phyloP scores from a whole-genome alignment of 371 early-diverging fungal genomes.

The Lichtheimia hyalospora region DNA sequence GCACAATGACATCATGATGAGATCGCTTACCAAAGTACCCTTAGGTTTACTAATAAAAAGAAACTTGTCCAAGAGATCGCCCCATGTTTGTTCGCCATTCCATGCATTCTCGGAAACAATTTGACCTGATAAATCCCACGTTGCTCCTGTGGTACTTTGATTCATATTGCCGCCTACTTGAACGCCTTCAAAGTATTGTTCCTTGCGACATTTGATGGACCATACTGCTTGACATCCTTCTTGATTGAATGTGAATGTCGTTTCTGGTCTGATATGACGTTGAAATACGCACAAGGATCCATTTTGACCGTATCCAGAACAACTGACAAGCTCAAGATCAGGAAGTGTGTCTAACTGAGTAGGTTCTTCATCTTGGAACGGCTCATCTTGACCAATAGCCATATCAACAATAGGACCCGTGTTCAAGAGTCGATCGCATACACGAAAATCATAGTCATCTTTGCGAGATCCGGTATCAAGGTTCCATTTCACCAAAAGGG shows the following conservation, averaged over 20 bases:
- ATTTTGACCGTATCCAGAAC: conserved; percentile 74
- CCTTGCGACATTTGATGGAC: conserved; percentile 65
- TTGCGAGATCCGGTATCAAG: conserved; percentile 2
- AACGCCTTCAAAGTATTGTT: conserved; percentile 48
- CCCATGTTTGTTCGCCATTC: conserved; percentile 10
- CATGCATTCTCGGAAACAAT: conserved; percentile 11
- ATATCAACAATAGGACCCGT: conserved; percentile 81
- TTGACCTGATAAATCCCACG: conserved; percentile 3
- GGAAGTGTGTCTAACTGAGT: conserved; percentile 20
- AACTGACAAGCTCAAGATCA: conserved; percentile 81
- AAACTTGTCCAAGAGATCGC: conserved; percentile 52
- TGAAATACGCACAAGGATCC: conserved; percentile 83
- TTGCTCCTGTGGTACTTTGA: conserved; percentile 19
- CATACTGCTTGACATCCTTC: conserved; percentile 67
- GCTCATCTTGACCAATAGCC: conserved; percentile 68
- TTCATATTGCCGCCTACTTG: conserved; percentile 30
- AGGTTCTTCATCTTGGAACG: conserved; percentile 2
- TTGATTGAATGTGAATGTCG: conserved; percentile 69
- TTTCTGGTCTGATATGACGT: conserved; percentile 75
- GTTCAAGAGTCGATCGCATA: conserved; percentile 79
- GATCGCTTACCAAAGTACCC: conserved; percentile 61
- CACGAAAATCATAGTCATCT: conserved; percentile 55
- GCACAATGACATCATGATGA: background rate
- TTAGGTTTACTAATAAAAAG: conserved; percentile 71
- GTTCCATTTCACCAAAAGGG: conserved; percentile 72